These are phyloP conservation scores for Epicoccum nigrum DNA, from an alignment of 2,329 filamentous ascomycete genomes.

Conservation along the genomic window DNA sequence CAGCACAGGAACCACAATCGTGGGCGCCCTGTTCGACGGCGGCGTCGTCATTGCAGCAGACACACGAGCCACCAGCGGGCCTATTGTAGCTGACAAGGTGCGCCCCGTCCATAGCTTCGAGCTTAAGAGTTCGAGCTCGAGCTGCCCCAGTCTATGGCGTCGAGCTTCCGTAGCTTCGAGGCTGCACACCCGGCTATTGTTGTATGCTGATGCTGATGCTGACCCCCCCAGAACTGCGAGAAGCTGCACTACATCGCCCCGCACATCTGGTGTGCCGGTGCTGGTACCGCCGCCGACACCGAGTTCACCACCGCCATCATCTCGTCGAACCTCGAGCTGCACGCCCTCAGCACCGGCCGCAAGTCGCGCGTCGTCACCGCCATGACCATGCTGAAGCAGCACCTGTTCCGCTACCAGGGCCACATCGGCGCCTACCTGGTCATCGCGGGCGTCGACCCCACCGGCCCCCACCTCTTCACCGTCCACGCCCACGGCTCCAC, in stretches of 20 bases:
- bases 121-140: too few species aligned
- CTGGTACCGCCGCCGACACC: constrained; percentile 95
- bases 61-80: constrained; percentile 93
- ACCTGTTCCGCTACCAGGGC: constrained; percentile 97
- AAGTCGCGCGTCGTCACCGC: constrained; percentile 97
- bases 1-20: constrained; percentile 98
- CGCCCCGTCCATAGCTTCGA: constrained; percentile 1
- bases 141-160: too few species aligned
- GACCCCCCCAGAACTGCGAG: constrained; percentile 79
- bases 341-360: constrained; percentile 93
- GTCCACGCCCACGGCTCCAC: constrained; percentile 98
- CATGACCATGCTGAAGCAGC: constrained; percentile 99
- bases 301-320: constrained; percentile 99
- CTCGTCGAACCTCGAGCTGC: constrained; percentile 97
- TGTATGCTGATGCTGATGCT: background rate
- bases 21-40: constrained; percentile 94
- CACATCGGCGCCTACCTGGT: constrained; percentile 98
- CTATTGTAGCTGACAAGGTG: constrained; percentile 98
- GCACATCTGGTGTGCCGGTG: constrained; percentile 98
- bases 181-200: background rate
- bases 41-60: constrained; percentile 99
- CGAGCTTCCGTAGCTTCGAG: background rate
- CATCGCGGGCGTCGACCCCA: constrained; percentile 94
- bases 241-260: constrained; percentile 99
- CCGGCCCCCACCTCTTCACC: constrained; percentile 93